Base-by-base conservation (phyloP, 192 early-diverging fungal genomes). In the Haplosporangium gracile region DNA sequence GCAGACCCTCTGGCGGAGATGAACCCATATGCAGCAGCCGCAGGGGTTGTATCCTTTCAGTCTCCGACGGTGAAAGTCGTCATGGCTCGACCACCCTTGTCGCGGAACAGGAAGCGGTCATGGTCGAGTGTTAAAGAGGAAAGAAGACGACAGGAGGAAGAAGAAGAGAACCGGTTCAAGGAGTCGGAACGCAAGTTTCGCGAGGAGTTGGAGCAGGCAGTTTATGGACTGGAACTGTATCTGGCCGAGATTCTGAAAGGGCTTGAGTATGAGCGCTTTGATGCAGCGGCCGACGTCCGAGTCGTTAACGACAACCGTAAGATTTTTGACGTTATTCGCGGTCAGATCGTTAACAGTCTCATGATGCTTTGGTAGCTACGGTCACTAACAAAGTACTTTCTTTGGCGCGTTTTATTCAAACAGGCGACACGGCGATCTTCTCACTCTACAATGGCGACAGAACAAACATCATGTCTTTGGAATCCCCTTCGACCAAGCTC, bases 381-480 rank as follows among this genome's bases (percentile, higher is more conserved):
- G 18, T 20, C 5, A 22, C 49, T 51, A 16, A 51, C 18, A 22
- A 16, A 51, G 16, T 16, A 22, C 5, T 47, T 18, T 57, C 7
- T 45, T 45, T 13, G 43, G 15, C 13, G 43, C 1, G 43, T 10
- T 49, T 15, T 26, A 51, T 47, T n/a, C 26, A 36, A 47, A 24
- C 45, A 85, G 83, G 55, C n/a, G 69, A 75, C 70, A 74, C 74
- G 22, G 83, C 75, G 0, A 75, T 85, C 39, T 86, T 86, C 63
- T 74, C 75, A 13, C 70, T 86, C 20, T 10, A 36, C 5, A 80
- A 81, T 63, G 75, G 79, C 6, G 84, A 86, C 43, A 51, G 72
- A 32, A 86, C 84, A 8, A 86, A 81, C 24, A 22, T 69, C 26
- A 86, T 86, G 84, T 75, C 72, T 39, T 76, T 86, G n/a, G 84